phyloP scores from a whole-genome alignment of 352 stramenopile species.

The Blastocystis sp. region DNA sequence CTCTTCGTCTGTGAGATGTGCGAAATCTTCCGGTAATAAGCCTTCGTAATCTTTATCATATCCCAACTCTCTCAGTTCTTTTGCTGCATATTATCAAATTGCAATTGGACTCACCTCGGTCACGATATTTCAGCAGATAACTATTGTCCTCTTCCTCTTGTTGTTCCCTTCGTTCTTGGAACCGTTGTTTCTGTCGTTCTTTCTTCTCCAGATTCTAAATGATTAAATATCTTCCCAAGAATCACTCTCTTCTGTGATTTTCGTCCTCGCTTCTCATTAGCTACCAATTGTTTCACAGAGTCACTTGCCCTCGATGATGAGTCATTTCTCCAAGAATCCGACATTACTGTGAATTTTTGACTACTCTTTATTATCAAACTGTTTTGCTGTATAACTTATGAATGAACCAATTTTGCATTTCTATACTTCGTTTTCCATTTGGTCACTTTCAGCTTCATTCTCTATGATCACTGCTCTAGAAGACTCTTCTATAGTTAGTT shows the following conservation, averaged over 20 bases:
- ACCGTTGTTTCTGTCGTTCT: background rate
- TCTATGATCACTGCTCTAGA: no score
- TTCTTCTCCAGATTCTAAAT: slow-evolving; percentile 17
- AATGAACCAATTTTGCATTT: no score
- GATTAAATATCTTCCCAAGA: background rate
- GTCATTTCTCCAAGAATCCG: no score
- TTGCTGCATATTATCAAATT: background rate
- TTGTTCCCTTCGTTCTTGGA: background rate
- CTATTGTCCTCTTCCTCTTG: slow-evolving; percentile 3
- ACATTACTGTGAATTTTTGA: no score
- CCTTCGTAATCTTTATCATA: slow-evolving; percentile 53
- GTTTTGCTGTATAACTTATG: no score
- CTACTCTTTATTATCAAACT: no score
- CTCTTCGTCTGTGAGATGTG: slow-evolving; percentile 45
- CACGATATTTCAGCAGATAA: slow-evolving; percentile 7
- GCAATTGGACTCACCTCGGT: background rate
- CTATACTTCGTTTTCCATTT: no score
- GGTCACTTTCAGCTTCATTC: no score
- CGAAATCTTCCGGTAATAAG: slow-evolving; percentile 42
- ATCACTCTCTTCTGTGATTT: slow-evolving; percentile 54
- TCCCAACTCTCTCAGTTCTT: slow-evolving; percentile 33
- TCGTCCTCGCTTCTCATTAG: slow-evolving; percentile 37
- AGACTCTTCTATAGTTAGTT: no score
- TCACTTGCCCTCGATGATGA: background rate
- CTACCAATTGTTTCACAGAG: slow-evolving; percentile 7